Conservation (phyloP, 352 stramenopile species). For the Globisporangium cystogenes region DNA sequence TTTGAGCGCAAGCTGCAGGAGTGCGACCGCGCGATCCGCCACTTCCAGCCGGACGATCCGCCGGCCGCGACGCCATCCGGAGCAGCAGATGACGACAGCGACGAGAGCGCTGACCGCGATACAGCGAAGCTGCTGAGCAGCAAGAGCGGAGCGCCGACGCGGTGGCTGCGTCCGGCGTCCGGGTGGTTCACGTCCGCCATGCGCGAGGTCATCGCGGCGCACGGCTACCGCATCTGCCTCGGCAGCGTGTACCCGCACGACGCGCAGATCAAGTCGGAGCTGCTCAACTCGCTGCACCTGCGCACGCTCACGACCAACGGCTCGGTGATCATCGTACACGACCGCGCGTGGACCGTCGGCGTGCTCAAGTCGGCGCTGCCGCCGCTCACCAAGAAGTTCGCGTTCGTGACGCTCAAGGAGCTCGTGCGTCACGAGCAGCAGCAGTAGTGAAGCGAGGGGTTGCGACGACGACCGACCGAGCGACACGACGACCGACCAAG, state of each 20-base stretch:
- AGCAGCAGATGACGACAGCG: conserved; percentile 9
- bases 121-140: conserved; percentile 16
- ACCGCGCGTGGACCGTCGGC: conserved; percentile 73
- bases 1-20: conserved; percentile 82
- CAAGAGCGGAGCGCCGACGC: conserved; percentile 10
- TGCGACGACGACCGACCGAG: not conserved
- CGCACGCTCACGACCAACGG: conserved; percentile 47
- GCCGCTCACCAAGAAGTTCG: conserved; percentile 39
- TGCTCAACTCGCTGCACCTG: conserved; percentile 61
- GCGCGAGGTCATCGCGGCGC: conserved; percentile 54
- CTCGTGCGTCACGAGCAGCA: conserved; percentile 23
- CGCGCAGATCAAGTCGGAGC: conserved; percentile 71
- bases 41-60: conserved; percentile 24
- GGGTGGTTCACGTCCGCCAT: conserved; percentile 84
- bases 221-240: conserved; percentile 84
- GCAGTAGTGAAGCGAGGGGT: conserved; percentile 3
- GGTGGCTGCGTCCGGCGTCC: conserved; percentile 78
- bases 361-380: conserved; percentile 60
- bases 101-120: conserved; percentile 4
- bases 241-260: conserved; percentile 86
- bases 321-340: conserved; percentile 82
- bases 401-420: conserved; percentile 69
- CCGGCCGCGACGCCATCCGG: no score
- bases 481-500: not conserved
- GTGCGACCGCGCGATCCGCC: conserved; percentile 57